Evolutionary conservation across 441 rosid genomes (phyloP).

Genomic region (Theobroma grandiflorum): DNA sequence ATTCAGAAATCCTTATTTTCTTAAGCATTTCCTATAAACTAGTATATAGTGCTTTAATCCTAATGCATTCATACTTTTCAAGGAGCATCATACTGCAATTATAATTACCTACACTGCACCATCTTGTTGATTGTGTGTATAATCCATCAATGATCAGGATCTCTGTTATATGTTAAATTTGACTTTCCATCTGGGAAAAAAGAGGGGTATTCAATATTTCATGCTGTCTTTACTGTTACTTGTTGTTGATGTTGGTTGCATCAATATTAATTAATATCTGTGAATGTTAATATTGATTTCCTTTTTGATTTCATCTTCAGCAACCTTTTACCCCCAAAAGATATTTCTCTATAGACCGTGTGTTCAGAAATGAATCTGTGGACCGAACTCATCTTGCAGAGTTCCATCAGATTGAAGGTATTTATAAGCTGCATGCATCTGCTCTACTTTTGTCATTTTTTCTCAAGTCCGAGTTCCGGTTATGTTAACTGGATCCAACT

Average conservation of each 20-base stretch:
- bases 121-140: neutral
- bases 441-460: neutral
- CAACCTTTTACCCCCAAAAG: conserved; percentile 77
- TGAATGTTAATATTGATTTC: conserved; percentile 9
- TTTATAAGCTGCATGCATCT: neutral
- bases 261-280: conserved; percentile 1
- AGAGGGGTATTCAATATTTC: neutral
- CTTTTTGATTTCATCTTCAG: conserved; percentile 41
- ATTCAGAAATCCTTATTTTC: conserved; percentile 9
- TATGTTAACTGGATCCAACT: conserved; percentile 11
- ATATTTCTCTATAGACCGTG: conserved; percentile 95
- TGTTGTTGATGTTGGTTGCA: conserved; percentile 17
- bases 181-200: neutral
- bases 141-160: neutral
- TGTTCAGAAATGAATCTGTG: conserved; percentile 97
- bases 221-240: conserved; percentile 19
- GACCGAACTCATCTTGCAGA: conserved; percentile 96
- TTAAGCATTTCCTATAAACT: neutral
- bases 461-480: neutral
- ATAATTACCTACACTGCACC: neutral
- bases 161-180: neutral
- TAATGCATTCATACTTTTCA: neutral
- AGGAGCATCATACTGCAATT: neutral
- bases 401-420: conserved; percentile 98
- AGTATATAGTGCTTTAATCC: conserved; percentile 3